Evolutionary conservation across 164 flowering plant species (phyloP).

Genomic region (Vitis rupestris): DNA sequence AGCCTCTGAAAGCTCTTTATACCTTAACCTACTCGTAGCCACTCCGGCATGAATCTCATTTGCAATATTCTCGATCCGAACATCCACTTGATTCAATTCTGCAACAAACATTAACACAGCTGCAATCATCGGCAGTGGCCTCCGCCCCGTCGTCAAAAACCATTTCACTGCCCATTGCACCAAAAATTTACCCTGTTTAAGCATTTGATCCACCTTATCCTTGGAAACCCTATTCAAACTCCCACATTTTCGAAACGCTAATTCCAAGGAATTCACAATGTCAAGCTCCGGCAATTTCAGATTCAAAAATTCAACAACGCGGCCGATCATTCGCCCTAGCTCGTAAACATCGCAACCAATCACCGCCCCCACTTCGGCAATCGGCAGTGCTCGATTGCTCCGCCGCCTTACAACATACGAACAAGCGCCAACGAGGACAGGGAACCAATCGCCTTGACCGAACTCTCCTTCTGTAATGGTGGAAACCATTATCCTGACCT

Average conservation of each 20-base stretch:
- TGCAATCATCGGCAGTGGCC: constrained; percentile 63
- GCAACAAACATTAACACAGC: constrained; percentile 67
- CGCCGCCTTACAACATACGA: constrained; percentile 57
- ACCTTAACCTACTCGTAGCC: constrained; percentile 48
- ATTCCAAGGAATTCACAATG: constrained; percentile 44
- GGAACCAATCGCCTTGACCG: constrained; percentile 75
- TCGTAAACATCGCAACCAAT: constrained; percentile 54
- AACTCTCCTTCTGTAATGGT: constrained; percentile 66
- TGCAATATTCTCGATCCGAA: constrained; percentile 55
- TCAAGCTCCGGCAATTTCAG: constrained; percentile 63
- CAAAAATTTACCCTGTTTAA: constrained; percentile 67
- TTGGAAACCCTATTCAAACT: constrained; percentile 27
- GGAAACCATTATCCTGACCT: constrained; percentile 47
- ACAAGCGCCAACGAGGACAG: constrained; percentile 67
- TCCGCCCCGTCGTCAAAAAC: constrained; percentile 80
- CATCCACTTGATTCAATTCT: constrained; percentile 47
- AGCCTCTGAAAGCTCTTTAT: constrained; percentile 62
- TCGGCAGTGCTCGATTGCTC: constrained; percentile 34
- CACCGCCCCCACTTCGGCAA: constrained; percentile 43
- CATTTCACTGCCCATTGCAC: constrained; percentile 74
- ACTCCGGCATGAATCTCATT: constrained; percentile 48
- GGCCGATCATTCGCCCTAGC: constrained; percentile 70
- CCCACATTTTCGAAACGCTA: constrained; percentile 26
- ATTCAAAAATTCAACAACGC: constrained; percentile 56
- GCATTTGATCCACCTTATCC: constrained; percentile 41